Base-by-base conservation (phyloP, 208 protist genomes). In the Leishmania amazonensis region DNA sequence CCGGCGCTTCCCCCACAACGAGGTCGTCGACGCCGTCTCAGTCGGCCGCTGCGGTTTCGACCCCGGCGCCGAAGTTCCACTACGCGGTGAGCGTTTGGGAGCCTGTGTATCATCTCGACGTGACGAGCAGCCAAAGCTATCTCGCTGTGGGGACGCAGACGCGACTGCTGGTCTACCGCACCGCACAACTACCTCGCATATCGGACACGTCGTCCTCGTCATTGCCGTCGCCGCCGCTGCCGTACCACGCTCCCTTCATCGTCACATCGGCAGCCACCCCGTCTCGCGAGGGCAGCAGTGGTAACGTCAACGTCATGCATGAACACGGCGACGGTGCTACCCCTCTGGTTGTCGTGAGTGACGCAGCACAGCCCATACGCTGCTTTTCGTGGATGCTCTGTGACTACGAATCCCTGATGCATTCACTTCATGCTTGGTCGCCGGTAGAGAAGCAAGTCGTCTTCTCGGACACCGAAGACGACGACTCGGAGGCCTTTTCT, bases 361-460 rank as follows among this genome's bases (percentile, higher is more conserved):
- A 82, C 42, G 77, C 78, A 9, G 47, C 54, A 31, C 78, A 85
- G 53, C 83, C 83, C 5, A 19, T 85, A 7, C 83, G 78, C 6
- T 82, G 78, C 74, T 85, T 85, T 80, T 72, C 83, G 42, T 85
- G 83, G 83, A 85, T 85, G 83, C 53, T 58, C 28, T 85, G 83
- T 47, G 83, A 85, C 47, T 85, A 85, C 54, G 83, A 85, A 19
- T 67, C 72, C 0, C 53, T 82, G 42, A n/a, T 72, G 60, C 76
- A 35, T 24, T 68, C 76, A 64, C 21, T 35, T 51, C n/a, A 60
- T 21, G 54, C 38, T 19, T 11, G 75, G 17, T 19, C 54, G n/a
- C 31, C 53, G 49, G 64, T 31, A 38, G 38, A 62, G 51, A 54
- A 42, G 73, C 73, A 62, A 5, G 31, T 9, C 7, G 8, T 28